These are phyloP conservation scores for Aspergillus puulaauensis DNA, from an alignment of 2,329 filamentous ascomycete genomes.

Conservation along the genomic window DNA sequence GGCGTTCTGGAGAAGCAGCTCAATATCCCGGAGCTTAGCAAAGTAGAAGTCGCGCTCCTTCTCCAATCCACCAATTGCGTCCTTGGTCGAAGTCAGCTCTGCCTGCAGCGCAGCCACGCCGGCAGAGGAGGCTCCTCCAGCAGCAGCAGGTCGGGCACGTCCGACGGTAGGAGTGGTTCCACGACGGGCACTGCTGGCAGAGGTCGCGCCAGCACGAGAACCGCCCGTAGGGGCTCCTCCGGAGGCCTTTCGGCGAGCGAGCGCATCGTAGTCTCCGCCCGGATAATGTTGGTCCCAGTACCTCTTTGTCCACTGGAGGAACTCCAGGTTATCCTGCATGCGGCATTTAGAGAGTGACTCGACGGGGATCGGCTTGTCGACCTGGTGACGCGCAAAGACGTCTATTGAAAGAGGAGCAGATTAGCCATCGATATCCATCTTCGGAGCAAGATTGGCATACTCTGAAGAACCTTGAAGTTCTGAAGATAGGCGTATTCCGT, in stretches of 20 bases:
- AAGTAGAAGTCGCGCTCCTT: slow-evolving; percentile 99
- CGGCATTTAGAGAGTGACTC: slow-evolving; percentile 93
- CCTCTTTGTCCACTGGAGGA: slow-evolving; percentile 92
- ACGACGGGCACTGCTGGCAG: slow-evolving; percentile 49
- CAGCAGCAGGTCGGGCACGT: slow-evolving; percentile 47
- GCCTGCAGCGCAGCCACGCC: slow-evolving; percentile 72
- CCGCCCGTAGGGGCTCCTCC: slow-evolving; percentile 53
- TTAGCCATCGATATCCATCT: background rate
- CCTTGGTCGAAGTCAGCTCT: slow-evolving; percentile 87
- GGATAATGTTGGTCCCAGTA: slow-evolving; percentile 99
- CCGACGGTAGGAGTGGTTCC: slow-evolving; percentile 64
- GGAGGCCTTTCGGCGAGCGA: slow-evolving; percentile 77
- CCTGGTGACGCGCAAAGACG: slow-evolving; percentile 77
- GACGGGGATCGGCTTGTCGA: slow-evolving; percentile 89
- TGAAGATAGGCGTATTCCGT: slow-evolving; percentile 96
- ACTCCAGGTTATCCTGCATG: slow-evolving; percentile 99
- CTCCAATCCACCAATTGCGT: slow-evolving; percentile 92
- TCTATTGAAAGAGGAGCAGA: slow-evolving; percentile 45
- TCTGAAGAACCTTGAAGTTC: slow-evolving; percentile 97
- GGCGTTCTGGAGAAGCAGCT: slow-evolving; percentile 87
- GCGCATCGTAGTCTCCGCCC: slow-evolving; percentile 93
- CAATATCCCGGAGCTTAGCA: slow-evolving; percentile 95
- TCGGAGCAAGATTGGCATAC: slow-evolving; percentile 54
- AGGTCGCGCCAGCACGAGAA: slow-evolving; percentile 50
- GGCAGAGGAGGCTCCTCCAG: slow-evolving; percentile 50